Evolutionary conservation across 2,329 filamentous ascomycete genomes (phyloP), one percentile per base, ranked within the genome.

Genomic region (Trichoderma sp.): DNA sequence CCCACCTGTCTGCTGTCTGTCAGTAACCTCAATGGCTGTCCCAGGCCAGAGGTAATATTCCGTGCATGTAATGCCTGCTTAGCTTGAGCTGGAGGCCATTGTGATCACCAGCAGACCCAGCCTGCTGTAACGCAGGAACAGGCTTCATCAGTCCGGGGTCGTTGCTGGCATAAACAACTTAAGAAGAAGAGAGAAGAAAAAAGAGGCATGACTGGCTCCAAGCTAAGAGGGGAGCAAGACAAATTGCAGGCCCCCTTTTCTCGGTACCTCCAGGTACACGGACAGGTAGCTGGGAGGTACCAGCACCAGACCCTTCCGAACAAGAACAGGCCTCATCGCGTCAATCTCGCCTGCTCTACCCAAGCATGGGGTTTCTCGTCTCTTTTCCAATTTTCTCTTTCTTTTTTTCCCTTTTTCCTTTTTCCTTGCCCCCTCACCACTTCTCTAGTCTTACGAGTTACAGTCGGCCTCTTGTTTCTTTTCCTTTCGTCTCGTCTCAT

Each of bases 241-340:
- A 72, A 72, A 72, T 72, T 72, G 69, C 50, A 63, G 38, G 59
- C 69, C 69, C 69, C 69, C 60, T 64, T 72, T 72, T 50, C 69
- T 63, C 45, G 38, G 69, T 72, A 64, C 69, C 59, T 64, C 27
- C 18, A 53, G 69, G 69, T 63, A 64, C 38, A 33, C 31, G 29
- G 33, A n/a, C 41, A 64, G 18, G 45, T 53, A 53, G 45, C 45
- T 53, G 45, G 45, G 45, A 53, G 21, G 27, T 35, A 60, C 56
- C 27, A 50, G 27, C n/a, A 60, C 56, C 27, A 50, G 27, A 63
- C 68, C 35, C 11, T 24, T 31, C 27, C 16, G 27, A 38, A 33
- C 68, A 21, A 38, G 27, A 38, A 27, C 68, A 21, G 69, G 59
- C 69, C 29, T 69, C 66, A 69, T 69, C 59, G 69, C 59, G 59